Evolutionary conservation across 2,329 filamentous ascomycete species (phyloP).

Genomic region (Penicillium concentricum): DNA sequence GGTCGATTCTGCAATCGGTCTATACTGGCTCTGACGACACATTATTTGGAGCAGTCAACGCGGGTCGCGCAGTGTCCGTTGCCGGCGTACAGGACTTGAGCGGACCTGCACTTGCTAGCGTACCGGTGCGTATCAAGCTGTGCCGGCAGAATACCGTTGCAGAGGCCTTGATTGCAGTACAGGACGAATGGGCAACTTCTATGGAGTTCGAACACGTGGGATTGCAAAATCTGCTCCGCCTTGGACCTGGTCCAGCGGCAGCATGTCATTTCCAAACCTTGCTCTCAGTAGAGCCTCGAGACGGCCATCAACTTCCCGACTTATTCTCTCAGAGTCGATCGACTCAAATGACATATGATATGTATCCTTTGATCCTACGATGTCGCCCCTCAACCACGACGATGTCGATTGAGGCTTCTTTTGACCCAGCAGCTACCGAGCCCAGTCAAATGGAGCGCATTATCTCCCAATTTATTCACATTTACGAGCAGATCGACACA

Average conservation of each 20-base stretch:
- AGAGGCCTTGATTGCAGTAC: constrained; percentile 1
- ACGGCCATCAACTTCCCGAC: constrained; percentile 2
- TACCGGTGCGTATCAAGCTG: constrained; percentile 3
- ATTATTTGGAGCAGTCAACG: constrained; percentile 14
- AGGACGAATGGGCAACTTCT: constrained; percentile 7
- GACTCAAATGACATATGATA: constrained; percentile 6
- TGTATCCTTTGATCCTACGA: constrained; percentile 12
- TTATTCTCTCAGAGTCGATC: constrained; percentile 7
- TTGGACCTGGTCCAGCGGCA: constrained; percentile 14
- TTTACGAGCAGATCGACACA: constrained; percentile 12
- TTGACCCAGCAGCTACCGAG: constrained; percentile 13
- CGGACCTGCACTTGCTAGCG: constrained; percentile 11
- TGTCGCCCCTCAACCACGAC: constrained; percentile 2
- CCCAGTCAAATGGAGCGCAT: constrained; percentile 9
- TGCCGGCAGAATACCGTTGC: neutral
- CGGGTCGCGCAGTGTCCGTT: constrained; percentile 10
- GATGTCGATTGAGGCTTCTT: constrained; percentile 8
- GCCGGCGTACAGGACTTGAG: constrained; percentile 6
- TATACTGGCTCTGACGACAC: constrained; percentile 10
- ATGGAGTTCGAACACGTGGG: constrained; percentile 17
- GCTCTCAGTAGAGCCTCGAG: constrained; percentile 15
- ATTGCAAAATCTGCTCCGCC: constrained; percentile 17
- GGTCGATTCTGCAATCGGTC: constrained; percentile 13
- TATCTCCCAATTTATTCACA: constrained; percentile 9
- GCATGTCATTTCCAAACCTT: constrained; percentile 21